Evolutionary conservation across 148 eudicot species (phyloP).

Genomic region (Chenopodium suecicum): DNA sequence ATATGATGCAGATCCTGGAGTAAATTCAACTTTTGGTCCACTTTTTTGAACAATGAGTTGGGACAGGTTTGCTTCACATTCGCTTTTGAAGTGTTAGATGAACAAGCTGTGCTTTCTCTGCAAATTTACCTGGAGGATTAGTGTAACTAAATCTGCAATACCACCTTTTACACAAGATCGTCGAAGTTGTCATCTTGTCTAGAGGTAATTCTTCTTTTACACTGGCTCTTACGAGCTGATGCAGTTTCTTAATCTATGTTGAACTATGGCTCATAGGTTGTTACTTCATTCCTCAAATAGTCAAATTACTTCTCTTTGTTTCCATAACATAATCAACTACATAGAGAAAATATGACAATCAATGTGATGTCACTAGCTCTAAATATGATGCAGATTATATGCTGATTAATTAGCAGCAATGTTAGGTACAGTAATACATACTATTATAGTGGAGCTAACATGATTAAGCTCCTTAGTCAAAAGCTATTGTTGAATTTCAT

Average conservation of each 20-base stretch:
- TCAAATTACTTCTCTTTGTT: background rate
- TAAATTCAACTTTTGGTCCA: background rate
- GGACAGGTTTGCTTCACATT: too few relatives aligned
- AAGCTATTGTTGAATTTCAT: conserved; percentile 31
- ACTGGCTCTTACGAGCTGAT: background rate
- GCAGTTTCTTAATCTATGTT: background rate
- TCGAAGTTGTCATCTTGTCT: background rate
- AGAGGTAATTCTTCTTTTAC: conserved; percentile 4
- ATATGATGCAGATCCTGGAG: conserved; percentile 1
- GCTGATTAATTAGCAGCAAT: background rate
- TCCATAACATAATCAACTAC: conserved; percentile 4
- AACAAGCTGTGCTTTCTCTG: background rate
- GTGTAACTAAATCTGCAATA: background rate
- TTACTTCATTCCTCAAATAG: background rate
- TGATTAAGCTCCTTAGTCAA: conserved; percentile 28
- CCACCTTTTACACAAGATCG: background rate
- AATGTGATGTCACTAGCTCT: conserved; percentile 2
- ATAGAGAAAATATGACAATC: background rate
- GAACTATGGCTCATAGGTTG: background rate
- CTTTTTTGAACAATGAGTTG: background rate
- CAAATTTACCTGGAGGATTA: background rate
- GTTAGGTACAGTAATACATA: conserved; percentile 16
- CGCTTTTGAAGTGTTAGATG: background rate
- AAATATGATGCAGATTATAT: conserved; percentile 11
- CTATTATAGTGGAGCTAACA: conserved; percentile 20